These are phyloP conservation scores for Tricholoma matsutake DNA, from an alignment of 768 basidiomycete genomes.

Conservation along the genomic window DNA sequence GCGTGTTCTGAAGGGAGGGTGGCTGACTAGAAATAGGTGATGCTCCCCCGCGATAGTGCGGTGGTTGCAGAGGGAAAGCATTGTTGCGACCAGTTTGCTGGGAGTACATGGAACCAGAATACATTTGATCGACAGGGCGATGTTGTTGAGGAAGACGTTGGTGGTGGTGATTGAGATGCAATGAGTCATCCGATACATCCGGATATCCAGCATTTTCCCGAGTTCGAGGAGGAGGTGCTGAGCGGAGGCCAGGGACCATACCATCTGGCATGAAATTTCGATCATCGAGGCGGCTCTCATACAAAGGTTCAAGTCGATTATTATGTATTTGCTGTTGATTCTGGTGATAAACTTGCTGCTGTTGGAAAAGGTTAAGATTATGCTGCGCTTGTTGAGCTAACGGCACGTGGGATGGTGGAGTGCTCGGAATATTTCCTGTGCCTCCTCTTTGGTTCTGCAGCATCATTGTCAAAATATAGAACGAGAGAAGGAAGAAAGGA, in stretches of 20 bases:
- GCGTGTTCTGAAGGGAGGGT: slow-evolving; percentile 40
- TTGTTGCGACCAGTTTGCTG: slow-evolving; percentile 56
- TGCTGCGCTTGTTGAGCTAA: slow-evolving; percentile 35
- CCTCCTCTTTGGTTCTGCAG: slow-evolving; percentile 31
- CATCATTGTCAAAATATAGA: slow-evolving; percentile 3
- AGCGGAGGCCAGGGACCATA: slow-evolving; percentile 80
- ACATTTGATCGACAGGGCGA: slow-evolving; percentile 56
- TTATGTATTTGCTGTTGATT: slow-evolving; percentile 38
- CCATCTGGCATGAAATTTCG: slow-evolving; percentile 80
- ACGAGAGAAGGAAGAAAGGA: neutral
- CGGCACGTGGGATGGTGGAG: slow-evolving; percentile 24
- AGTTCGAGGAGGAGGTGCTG: slow-evolving; percentile 56
- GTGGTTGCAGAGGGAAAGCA: slow-evolving; percentile 54
- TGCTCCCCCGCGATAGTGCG: slow-evolving; percentile 66
- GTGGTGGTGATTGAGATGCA: slow-evolving; percentile 61
- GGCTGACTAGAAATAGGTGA: slow-evolving; percentile 55
- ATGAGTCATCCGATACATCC: slow-evolving; percentile 58
- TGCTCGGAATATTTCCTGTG: slow-evolving; percentile 16
- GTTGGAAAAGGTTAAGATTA: slow-evolving; percentile 38
- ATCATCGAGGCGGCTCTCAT: slow-evolving; percentile 73
- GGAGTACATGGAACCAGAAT: slow-evolving; percentile 48
- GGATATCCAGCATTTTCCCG: slow-evolving; percentile 53
- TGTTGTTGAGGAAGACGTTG: slow-evolving; percentile 53
- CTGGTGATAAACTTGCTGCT: slow-evolving; percentile 38
- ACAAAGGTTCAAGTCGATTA: slow-evolving; percentile 62